Percentiles rank a stretch among this genome's conserved stretches.
These are phyloP conservation scores for Dothidotthia symphoricarpi DNA, from an alignment of 2,329 filamentous ascomycete species.

Conservation along the genomic window DNA sequence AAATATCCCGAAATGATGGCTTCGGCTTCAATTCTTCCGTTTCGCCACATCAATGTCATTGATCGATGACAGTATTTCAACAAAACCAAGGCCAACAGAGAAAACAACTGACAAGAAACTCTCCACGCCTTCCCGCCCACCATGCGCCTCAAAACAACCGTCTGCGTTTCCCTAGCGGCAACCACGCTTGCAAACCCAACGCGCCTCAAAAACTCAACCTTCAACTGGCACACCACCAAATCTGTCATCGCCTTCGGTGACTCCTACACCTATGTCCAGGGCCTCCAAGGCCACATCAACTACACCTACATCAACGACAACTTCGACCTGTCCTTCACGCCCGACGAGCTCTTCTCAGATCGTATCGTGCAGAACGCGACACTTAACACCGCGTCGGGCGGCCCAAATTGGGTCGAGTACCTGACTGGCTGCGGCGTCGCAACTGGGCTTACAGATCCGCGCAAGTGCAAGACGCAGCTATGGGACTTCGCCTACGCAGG, in stretches of 20 bases:
- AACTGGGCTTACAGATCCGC: slow-evolving; percentile 46
- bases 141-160: slow-evolving; percentile 11
- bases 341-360: slow-evolving; percentile 46
- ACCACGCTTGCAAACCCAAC: slow-evolving; percentile 2
- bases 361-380: slow-evolving; percentile 55
- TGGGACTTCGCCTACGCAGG: slow-evolving; percentile 60
- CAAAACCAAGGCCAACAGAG: neutral
- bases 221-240: slow-evolving; percentile 20
- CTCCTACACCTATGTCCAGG: slow-evolving; percentile 56
- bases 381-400: slow-evolving; percentile 48
- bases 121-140: no score
- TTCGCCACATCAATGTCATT: neutral
- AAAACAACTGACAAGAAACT: no score
- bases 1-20: slow-evolving; percentile 1
- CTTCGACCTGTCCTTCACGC: slow-evolving; percentile 49
- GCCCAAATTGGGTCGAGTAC: slow-evolving; percentile 57
- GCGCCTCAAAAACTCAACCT: neutral
- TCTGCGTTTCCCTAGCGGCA: slow-evolving; percentile 3
- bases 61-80: slow-evolving; percentile 5
- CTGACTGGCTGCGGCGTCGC: slow-evolving; percentile 53
- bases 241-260: slow-evolving; percentile 50
- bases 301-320: slow-evolving; percentile 57
- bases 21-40: slow-evolving; percentile 20
- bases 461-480: slow-evolving; percentile 48
- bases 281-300: slow-evolving; percentile 51